A percentile compares a stretch with the other conserved stretches of the same genome.
These are phyloP conservation scores for Yarrowia keelungensis DNA, from an alignment of 805 yeast genomes.

Conservation along the genomic window DNA sequence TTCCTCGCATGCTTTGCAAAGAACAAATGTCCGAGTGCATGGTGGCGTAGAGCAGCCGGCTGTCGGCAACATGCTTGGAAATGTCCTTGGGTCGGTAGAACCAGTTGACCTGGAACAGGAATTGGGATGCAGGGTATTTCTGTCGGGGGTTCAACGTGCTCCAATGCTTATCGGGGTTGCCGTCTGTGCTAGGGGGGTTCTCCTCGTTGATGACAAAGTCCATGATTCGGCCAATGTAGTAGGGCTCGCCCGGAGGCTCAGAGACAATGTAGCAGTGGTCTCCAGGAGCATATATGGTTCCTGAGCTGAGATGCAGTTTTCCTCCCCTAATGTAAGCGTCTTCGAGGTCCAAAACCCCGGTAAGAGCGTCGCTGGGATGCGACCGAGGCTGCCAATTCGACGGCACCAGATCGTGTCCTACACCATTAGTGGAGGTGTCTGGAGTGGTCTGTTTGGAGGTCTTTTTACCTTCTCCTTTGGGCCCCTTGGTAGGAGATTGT, in stretches of 20 bases:
- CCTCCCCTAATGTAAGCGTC: slow-evolving; percentile 26
- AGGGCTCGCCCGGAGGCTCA: slow-evolving; percentile 95
- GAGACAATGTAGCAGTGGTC: slow-evolving; percentile 83
- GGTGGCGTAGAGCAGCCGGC: slow-evolving; percentile 80
- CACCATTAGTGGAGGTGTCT: neutral
- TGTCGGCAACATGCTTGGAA: slow-evolving; percentile 67
- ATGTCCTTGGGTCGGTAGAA: slow-evolving; percentile 88
- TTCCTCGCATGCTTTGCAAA: slow-evolving; percentile 73
- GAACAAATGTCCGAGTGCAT: slow-evolving; percentile 89
- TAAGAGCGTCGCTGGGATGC: slow-evolving; percentile 21
- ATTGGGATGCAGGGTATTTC: slow-evolving; percentile 59
- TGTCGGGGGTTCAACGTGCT: slow-evolving; percentile 40
- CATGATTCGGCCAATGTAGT: slow-evolving; percentile 82
- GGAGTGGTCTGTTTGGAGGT: slow-evolving; percentile 26
- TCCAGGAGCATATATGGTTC: slow-evolving; percentile 32
- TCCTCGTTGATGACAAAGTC: slow-evolving; percentile 63
- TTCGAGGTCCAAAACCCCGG: slow-evolving; percentile 10
- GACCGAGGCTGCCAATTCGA: slow-evolving; percentile 34
- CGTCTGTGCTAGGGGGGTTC: slow-evolving; percentile 26
- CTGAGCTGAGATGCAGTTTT: slow-evolving; percentile 24
- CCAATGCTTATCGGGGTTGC: slow-evolving; percentile 21
- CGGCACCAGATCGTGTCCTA: slow-evolving; percentile 2
- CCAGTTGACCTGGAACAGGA: slow-evolving; percentile 81
- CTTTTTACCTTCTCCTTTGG: slow-evolving; percentile 16
- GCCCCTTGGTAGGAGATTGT: slow-evolving; percentile 19